phyloP scores from a whole-genome alignment of 148 eudicot genomes.

The Fagopyrum homotropicum region DNA sequence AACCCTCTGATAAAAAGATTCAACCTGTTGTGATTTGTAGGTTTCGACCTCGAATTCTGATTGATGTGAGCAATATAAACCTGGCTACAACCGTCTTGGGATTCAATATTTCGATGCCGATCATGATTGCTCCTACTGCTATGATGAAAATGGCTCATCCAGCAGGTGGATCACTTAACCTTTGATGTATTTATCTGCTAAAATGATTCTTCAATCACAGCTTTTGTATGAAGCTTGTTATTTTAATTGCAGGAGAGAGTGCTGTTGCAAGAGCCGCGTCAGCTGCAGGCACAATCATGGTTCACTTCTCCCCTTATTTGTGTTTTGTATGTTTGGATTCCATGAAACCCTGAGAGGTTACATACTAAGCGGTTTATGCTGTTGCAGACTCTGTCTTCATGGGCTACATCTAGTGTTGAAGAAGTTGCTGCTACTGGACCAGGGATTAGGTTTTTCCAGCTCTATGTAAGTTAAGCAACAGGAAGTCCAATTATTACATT shows the following conservation, averaged over 20 bases:
- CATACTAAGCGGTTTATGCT: neutral
- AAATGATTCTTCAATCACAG: neutral
- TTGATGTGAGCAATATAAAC: constrained; percentile 75
- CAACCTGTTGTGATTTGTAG: constrained; percentile 23
- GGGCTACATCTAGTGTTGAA: constrained; percentile 81
- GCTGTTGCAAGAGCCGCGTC: constrained; percentile 90
- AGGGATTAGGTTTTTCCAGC: constrained; percentile 81
- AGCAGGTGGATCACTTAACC: constrained; percentile 39
- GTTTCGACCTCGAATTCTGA: constrained; percentile 78
- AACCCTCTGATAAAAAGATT: neutral
- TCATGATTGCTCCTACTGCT: constrained; percentile 92
- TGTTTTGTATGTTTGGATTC: neutral
- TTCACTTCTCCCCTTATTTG: constrained; percentile 9
- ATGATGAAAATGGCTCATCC: constrained; percentile 94
- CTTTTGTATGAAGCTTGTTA: neutral
- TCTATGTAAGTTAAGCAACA: constrained; percentile 55
- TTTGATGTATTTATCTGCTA: neutral
- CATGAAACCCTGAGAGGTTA: neutral
- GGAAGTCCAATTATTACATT: neutral
- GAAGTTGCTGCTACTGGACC: constrained; percentile 87
- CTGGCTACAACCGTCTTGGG: constrained; percentile 61
- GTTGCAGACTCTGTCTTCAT: constrained; percentile 64
- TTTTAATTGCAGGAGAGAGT: constrained; percentile 54
- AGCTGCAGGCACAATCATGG: constrained; percentile 89
- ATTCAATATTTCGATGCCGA: constrained; percentile 80